Evolutionary conservation across 1,284 basidiomycete species (phyloP).

Genomic region (Lignosus rhinocerotis): DNA sequence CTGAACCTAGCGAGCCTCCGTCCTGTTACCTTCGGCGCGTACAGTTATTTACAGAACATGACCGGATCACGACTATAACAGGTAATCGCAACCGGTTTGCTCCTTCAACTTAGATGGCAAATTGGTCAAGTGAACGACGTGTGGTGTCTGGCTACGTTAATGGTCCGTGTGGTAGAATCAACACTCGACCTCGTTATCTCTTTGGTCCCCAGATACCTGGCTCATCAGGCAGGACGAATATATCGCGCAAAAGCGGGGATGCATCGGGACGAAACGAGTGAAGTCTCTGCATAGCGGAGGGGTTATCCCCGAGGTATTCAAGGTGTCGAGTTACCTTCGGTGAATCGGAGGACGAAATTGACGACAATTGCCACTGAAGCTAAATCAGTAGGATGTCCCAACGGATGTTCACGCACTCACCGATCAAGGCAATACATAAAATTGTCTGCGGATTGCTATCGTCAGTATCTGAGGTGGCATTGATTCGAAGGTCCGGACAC

Average conservation of each 20-base stretch:
- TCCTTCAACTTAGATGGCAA: neutral
- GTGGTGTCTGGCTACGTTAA: neutral
- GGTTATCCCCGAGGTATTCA: conserved; percentile 6
- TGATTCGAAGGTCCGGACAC: conserved; percentile 31
- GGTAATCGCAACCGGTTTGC: neutral
- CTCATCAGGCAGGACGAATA: neutral
- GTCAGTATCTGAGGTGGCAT: conserved; percentile 6
- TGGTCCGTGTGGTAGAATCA: neutral
- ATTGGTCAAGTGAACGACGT: neutral
- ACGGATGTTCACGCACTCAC: conserved; percentile 45
- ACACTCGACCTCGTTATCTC: neutral
- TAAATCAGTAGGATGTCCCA: neutral
- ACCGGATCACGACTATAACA: neutral
- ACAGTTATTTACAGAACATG: too few relatives aligned
- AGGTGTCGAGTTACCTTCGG: conserved; percentile 30
- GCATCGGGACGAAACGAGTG: too few relatives aligned
- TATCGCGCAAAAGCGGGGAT: too few relatives aligned
- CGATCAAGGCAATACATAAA: conserved; percentile 81
- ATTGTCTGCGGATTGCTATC: conserved; percentile 59
- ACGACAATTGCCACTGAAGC: conserved; percentile 79
- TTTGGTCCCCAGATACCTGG: neutral
- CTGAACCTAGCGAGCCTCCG: too few relatives aligned
- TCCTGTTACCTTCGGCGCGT: too few relatives aligned
- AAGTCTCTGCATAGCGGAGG: too few relatives aligned
- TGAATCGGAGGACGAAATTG: conserved; percentile 87